These are phyloP conservation scores for Ceratobasidium sp. DNA, from an alignment of 1,284 basidiomycete genomes.

Conservation along the genomic window DNA sequence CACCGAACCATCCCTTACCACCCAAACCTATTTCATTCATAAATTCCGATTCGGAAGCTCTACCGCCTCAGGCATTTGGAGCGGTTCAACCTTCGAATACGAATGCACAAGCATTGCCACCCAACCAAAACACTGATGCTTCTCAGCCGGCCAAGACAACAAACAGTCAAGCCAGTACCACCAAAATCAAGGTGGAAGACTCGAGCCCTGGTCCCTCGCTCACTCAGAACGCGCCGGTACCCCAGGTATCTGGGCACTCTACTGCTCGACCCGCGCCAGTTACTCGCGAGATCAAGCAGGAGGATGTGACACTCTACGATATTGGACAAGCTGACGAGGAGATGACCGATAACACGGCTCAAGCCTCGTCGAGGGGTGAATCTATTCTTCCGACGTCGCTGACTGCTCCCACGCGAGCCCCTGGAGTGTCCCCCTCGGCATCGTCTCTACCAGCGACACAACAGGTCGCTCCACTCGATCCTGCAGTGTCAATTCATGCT, in stretches of 20 bases:
- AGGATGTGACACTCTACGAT: slow-evolving; percentile 16
- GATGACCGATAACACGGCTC: neutral
- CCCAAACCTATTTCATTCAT: neutral
- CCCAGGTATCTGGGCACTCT: too few species aligned
- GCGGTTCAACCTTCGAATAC: neutral
- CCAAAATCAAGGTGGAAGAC: neutral
- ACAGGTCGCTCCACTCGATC: neutral
- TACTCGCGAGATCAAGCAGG: slow-evolving; percentile 13
- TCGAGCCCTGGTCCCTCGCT: neutral
- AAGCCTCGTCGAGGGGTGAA: neutral
- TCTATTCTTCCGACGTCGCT: neutral
- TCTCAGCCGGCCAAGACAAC: neutral
- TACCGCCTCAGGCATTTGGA: neutral
- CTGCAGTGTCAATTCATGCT: neutral
- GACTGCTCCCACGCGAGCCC: neutral
- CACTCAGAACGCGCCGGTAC: neutral
- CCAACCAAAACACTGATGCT: neutral
- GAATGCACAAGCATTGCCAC: neutral
- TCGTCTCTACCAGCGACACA: neutral
- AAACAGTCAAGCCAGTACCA: neutral
- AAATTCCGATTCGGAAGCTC: neutral
- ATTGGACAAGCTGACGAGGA: neutral
- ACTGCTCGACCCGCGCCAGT: neutral
- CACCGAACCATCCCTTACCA: neutral
- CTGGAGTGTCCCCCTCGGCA: neutral